Conservation (phyloP, 768 basidiomycete species). For the Dendrothele bispora region DNA sequence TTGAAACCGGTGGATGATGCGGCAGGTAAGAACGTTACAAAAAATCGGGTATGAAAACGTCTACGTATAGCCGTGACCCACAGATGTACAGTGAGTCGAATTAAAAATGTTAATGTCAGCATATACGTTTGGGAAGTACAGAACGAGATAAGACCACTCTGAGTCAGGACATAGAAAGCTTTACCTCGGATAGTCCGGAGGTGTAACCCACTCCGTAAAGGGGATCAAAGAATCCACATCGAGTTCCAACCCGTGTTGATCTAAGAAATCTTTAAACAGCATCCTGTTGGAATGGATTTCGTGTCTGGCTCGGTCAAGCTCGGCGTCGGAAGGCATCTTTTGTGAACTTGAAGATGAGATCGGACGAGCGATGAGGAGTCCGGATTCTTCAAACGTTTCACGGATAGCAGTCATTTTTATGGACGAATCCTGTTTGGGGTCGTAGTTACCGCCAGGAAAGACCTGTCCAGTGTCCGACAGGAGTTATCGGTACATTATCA, state of each 20-base stretch:
- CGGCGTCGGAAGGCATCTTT: slow-evolving; percentile 23
- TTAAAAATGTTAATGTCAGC: slow-evolving; percentile 5
- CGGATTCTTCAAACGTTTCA: slow-evolving; percentile 79
- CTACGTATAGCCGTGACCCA: slow-evolving; percentile 35
- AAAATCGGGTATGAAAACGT: slow-evolving; percentile 74
- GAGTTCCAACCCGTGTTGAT: slow-evolving; percentile 39
- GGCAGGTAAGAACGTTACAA: slow-evolving; percentile 56
- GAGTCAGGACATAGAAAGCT: slow-evolving; percentile 12
- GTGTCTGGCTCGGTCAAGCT: slow-evolving; percentile 54
- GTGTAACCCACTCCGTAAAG: slow-evolving; percentile 77
- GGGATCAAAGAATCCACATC: slow-evolving; percentile 54
- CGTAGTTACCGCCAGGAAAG: slow-evolving; percentile 75
- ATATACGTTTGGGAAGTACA: no score
- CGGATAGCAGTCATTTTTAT: slow-evolving; percentile 65
- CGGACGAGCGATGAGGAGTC: slow-evolving; percentile 58
- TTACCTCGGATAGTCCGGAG: slow-evolving; percentile 52
- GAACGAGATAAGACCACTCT: no score
- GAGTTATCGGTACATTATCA: slow-evolving; percentile 1
- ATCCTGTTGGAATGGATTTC: slow-evolving; percentile 53
- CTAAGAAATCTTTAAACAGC: slow-evolving; percentile 54
- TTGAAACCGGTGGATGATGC: slow-evolving; percentile 47
- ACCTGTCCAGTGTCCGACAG: slow-evolving; percentile 50
- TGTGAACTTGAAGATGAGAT: slow-evolving; percentile 6
- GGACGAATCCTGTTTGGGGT: slow-evolving; percentile 57
- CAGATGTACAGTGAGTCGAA: no score